Conservation (phyloP, 371 early-diverging fungal genomes). For the Parasitella parasitica region DNA sequence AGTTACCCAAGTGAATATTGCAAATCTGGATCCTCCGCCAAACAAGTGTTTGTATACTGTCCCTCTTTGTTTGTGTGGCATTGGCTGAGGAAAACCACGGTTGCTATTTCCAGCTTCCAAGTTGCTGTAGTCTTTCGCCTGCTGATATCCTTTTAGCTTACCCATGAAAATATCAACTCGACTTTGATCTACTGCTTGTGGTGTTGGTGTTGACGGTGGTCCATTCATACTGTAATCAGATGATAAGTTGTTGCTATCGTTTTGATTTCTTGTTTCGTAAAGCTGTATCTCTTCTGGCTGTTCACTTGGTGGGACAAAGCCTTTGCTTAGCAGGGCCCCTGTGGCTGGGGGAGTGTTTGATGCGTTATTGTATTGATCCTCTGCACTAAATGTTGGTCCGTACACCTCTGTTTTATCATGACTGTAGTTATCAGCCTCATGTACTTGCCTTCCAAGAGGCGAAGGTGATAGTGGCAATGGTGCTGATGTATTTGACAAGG, state of each 20-base stretch:
- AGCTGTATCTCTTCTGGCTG: constrained; percentile 1
- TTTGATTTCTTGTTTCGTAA: not conserved
- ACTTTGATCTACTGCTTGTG: constrained; percentile 9
- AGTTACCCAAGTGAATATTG: constrained; percentile 46
- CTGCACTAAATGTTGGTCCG: constrained; percentile 11
- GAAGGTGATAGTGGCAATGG: not conserved
- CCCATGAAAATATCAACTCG: constrained; percentile 12
- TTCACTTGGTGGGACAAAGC: constrained; percentile 8
- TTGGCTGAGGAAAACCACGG: not conserved
- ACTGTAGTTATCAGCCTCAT: not conserved
- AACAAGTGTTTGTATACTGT: constrained; percentile 3
- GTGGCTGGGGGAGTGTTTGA: not conserved
- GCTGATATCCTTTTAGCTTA: constrained; percentile 4
- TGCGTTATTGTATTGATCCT: constrained; percentile 2
- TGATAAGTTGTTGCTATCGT: not conserved
- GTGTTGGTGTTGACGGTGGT: not conserved
- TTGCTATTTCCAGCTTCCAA: not conserved
- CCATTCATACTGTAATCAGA: not conserved
- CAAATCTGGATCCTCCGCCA: constrained; percentile 2
- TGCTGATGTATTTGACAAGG: not conserved
- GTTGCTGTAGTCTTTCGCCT: not conserved
- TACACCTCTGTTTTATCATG: not conserved
- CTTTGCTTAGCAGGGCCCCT: not conserved
- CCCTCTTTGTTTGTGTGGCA: constrained; percentile 7
- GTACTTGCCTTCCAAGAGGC: not conserved